A percentile compares a stretch with the other conserved stretches of the same genome.
phyloP scores from a whole-genome alignment of 23 red algal genomes.

The Gracilariopsis chorda region DNA sequence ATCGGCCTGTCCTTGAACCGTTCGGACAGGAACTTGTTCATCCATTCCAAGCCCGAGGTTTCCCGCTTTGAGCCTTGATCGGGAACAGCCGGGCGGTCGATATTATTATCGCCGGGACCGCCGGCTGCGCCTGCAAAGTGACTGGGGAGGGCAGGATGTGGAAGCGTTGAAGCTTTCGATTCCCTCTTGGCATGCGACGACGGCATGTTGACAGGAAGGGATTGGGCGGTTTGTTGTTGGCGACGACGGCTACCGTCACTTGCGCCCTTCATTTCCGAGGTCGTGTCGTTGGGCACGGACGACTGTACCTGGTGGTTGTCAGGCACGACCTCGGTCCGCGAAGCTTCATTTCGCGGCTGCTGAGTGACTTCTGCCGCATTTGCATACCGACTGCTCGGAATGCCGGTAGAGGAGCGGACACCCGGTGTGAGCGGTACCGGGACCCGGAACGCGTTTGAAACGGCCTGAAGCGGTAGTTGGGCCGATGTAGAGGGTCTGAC shows the following conservation, averaged over 20 bases:
- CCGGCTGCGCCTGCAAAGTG: background rate
- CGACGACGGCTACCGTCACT: background rate
- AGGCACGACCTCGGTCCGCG: background rate
- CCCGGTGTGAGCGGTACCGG: background rate
- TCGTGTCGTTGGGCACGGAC: background rate
- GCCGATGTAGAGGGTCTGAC: background rate
- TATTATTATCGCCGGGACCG: background rate
- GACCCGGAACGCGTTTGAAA: background rate
- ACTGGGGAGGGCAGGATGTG: background rate
- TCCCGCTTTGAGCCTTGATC: background rate
- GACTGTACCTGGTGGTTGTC: background rate
- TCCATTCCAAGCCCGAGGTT: background rate
- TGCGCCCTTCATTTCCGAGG: background rate
- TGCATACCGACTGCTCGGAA: background rate
- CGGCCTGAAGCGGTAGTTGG: background rate
- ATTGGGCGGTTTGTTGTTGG: background rate
- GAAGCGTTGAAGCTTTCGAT: background rate
- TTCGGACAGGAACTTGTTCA: background rate
- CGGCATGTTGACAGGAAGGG: background rate
- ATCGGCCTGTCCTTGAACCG: background rate
- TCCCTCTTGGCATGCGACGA: background rate
- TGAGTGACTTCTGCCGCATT: background rate
- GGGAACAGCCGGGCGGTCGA: background rate
- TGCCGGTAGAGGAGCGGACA: conserved; percentile 1
- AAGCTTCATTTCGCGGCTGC: background rate